phyloP scores from a whole-genome alignment of 306 rosid species.

The Parietaria judaica region DNA sequence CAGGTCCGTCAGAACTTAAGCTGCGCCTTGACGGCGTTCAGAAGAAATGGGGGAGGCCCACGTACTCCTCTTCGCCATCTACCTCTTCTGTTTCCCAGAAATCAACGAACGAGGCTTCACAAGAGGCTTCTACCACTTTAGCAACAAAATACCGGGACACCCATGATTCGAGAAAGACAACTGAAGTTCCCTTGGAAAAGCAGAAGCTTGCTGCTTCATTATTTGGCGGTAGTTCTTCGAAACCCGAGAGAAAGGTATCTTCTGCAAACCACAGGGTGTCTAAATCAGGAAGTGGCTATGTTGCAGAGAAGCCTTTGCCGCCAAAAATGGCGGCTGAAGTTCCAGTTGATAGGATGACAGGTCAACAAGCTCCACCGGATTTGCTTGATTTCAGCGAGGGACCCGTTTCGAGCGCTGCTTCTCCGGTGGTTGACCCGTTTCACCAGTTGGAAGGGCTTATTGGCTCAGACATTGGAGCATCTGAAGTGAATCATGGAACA shows the following conservation, averaged over 20 bases:
- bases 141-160: conserved; percentile 40
- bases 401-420: conserved; percentile 23
- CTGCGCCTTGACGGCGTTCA: conserved; percentile 84
- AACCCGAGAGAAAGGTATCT: conserved; percentile 42
- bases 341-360: conserved; percentile 26
- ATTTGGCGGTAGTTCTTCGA: conserved; percentile 59
- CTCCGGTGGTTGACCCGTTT: conserved; percentile 59
- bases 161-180: conserved; percentile 47
- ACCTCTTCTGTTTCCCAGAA: conserved; percentile 44
- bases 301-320: conserved; percentile 35
- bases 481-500: conserved; percentile 27
- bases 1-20: conserved; percentile 52
- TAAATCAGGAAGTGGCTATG: conserved; percentile 31
- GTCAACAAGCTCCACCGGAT: conserved; percentile 59
- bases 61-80: conserved; percentile 44
- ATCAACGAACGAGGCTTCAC: conserved; percentile 43
- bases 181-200: conserved; percentile 62
- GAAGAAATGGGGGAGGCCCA: conserved; percentile 72
- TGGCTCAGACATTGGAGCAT: conserved; percentile 30
- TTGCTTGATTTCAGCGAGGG: conserved; percentile 74
- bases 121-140: conserved; percentile 32
- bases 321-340: conserved; percentile 35
- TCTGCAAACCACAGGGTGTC: conserved; percentile 45
- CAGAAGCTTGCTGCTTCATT: conserved; percentile 90
- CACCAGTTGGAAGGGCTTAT: conserved; percentile 71